Conservation (phyloP, 202 grass and related monocot species). For the Schoenoplectus tabernaemontani region DNA sequence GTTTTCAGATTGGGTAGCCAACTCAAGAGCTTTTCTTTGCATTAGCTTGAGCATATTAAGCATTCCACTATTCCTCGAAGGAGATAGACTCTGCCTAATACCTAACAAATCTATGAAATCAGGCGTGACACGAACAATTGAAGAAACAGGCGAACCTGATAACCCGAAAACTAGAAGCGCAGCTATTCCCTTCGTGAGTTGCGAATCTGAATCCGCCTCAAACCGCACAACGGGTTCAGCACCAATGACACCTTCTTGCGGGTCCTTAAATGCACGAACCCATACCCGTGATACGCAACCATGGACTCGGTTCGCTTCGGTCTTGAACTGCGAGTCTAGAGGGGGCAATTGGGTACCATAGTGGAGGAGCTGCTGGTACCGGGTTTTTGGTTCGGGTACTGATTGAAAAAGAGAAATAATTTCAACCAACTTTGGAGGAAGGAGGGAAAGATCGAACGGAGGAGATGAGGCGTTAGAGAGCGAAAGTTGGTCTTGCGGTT, state of each 20-base stretch:
- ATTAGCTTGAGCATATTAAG: constrained; percentile 91
- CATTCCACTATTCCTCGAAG: constrained; percentile 71
- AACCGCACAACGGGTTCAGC: constrained; percentile 38
- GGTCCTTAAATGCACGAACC: constrained; percentile 64
- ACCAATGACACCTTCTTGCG: constrained; percentile 11
- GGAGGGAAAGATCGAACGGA: constrained; percentile 30
- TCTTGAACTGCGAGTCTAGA: constrained; percentile 60
- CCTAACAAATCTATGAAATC: constrained; percentile 71
- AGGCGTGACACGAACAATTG: constrained; percentile 40
- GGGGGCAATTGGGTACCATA: constrained; percentile 66
- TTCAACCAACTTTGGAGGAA: constrained; percentile 43
- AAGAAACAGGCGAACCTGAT: constrained; percentile 46
- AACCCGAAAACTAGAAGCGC: constrained; percentile 79
- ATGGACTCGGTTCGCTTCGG: constrained; percentile 57
- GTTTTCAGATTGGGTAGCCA: constrained; percentile 13
- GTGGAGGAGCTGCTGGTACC: constrained; percentile 94
- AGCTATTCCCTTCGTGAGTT: constrained; percentile 81
- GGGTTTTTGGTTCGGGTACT: constrained; percentile 52
- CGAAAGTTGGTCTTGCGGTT: constrained; percentile 23
- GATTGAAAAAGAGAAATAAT: constrained; percentile 75
- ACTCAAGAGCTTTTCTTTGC: constrained; percentile 72
- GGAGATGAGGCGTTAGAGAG: neutral
- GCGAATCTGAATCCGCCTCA: constrained; percentile 82
- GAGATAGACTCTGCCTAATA: constrained; percentile 71
- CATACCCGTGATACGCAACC: constrained; percentile 89